Evolutionary conservation across 1,284 basidiomycete genomes (phyloP).

Genomic region (Leccinum ponderosum): DNA sequence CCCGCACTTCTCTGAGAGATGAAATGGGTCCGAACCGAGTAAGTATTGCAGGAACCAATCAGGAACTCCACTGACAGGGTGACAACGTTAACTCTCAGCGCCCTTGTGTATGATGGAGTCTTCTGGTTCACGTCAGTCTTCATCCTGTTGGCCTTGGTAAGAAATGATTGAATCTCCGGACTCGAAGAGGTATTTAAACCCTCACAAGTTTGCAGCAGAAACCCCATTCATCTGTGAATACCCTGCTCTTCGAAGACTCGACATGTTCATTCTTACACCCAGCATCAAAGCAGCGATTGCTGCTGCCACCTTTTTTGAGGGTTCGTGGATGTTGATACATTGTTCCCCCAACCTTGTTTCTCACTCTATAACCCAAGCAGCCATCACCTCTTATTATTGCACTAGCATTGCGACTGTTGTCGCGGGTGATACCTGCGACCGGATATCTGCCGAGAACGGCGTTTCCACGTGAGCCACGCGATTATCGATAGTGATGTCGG

Average conservation of each 20-base stretch:
- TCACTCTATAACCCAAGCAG: background rate
- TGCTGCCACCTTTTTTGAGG: background rate
- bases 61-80: no score
- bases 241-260: background rate
- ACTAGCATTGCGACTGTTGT: no score
- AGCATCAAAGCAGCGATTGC: background rate
- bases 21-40: background rate
- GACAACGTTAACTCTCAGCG: background rate
- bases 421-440: background rate
- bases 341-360: background rate
- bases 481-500: no score
- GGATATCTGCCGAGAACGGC: background rate
- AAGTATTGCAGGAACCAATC: background rate
- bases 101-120: no score
- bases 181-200: background rate
- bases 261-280: background rate
- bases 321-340: background rate
- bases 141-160: background rate
- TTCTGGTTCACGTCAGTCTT: background rate
- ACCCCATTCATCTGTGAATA: background rate
- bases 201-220: background rate
- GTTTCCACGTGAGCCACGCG: background rate
- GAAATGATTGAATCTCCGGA: background rate
- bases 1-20: no score
- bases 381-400: no score